Conservation (phyloP, 2,329 filamentous ascomycete species). For the Ceratocystis lukuohia region DNA sequence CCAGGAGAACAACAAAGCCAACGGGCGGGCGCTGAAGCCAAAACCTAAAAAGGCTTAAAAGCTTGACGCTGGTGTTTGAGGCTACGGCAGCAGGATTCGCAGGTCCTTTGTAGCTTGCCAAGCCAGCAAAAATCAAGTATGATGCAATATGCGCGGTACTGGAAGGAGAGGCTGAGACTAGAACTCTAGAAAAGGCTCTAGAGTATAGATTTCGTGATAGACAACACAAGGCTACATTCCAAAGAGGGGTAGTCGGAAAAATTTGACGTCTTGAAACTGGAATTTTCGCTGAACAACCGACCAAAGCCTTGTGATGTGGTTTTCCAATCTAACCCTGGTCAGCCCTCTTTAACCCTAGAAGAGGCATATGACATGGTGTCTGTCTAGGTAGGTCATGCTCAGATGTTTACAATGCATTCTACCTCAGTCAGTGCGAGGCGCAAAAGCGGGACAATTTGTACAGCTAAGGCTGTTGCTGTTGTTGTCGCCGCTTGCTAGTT, state of each 20-base stretch:
- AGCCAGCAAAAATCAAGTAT: neutral
- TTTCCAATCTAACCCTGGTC: neutral
- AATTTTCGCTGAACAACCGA: neutral
- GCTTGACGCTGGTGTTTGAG: neutral
- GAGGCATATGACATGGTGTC: too few species aligned
- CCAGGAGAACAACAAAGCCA: neutral
- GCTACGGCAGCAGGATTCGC: neutral
- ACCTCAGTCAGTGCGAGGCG: too few species aligned
- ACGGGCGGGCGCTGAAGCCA: neutral
- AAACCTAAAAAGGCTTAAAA: neutral
- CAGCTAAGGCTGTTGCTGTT: too few species aligned
- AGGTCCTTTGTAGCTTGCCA: neutral
- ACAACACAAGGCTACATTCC: neutral
- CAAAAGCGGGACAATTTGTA: too few species aligned
- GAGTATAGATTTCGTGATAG: neutral
- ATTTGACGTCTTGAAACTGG: neutral
- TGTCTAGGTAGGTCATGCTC: too few species aligned
- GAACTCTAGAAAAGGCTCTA: neutral
- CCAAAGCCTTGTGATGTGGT: too few species aligned
- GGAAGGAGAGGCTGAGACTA: neutral
- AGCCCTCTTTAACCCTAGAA: neutral
- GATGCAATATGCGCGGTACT: too few species aligned
- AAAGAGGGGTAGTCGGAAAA: neutral
- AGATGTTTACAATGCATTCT: too few species aligned
- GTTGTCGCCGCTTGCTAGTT: too few species aligned